These are phyloP conservation scores for Trichoderma hamatum DNA, from an alignment of 2,329 filamentous ascomycete genomes.

Conservation along the genomic window DNA sequence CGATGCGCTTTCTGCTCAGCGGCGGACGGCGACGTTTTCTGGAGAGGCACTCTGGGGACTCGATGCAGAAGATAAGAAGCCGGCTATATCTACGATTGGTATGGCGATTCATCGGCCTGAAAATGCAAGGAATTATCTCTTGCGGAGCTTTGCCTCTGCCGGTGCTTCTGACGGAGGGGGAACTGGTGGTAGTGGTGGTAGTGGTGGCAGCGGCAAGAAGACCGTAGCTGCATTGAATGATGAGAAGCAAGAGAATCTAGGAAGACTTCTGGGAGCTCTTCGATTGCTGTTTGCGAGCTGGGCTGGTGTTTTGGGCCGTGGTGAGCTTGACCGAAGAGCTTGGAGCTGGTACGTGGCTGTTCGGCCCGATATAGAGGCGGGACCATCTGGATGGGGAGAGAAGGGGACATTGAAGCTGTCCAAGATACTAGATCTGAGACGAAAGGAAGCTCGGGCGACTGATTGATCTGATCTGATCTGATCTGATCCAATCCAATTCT, in stretches of 20 bases:
- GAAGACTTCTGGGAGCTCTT: conserved; percentile 69
- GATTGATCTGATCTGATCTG: not conserved
- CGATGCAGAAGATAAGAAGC: conserved; percentile 56
- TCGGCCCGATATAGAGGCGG: conserved; percentile 73
- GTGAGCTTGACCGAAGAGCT: conserved; percentile 73
- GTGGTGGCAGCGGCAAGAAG: conserved; percentile 45
- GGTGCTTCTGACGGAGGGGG: conserved; percentile 30
- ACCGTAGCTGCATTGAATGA: conserved; percentile 54
- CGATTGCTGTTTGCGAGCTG: conserved; percentile 75
- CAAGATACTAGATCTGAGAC: conserved; percentile 65
- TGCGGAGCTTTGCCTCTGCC: conserved; percentile 60
- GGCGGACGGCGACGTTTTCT: conserved; percentile 41
- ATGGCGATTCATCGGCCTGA: conserved; percentile 78
- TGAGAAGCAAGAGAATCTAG: conserved; percentile 71
- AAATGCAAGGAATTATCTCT: conserved; percentile 62
- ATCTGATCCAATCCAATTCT: too few relatives aligned
- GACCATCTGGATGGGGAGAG: conserved; percentile 79
- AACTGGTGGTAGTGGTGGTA: conserved; percentile 4
- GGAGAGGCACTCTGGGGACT: conserved; percentile 65
- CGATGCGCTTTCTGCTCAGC: conserved; percentile 56
- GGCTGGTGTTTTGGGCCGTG: conserved; percentile 61
- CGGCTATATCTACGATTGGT: conserved; percentile 47
- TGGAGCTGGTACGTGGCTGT: conserved; percentile 83
- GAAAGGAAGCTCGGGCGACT: conserved; percentile 29
- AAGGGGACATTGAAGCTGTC: conserved; percentile 70